phyloP scores from a whole-genome alignment of 306 rosid genomes.

The Acacia confusa region DNA sequence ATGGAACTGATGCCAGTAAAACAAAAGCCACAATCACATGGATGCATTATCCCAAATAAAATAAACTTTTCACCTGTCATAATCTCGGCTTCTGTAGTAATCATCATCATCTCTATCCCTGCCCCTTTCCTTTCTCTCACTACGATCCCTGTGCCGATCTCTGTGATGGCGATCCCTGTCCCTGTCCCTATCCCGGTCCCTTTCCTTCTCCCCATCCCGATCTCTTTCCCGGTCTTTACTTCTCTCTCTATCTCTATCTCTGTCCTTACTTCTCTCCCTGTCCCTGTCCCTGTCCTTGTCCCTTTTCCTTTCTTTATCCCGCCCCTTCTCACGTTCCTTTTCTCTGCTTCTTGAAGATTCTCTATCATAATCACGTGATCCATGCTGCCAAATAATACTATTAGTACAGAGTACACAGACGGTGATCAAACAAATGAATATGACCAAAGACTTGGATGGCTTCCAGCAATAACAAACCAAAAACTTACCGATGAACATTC shows the following conservation, averaged over 20 bases:
- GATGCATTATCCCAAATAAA: slow-evolving; percentile 3
- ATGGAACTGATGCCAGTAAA: background rate
- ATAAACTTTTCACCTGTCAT: slow-evolving; percentile 59
- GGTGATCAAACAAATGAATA: background rate
- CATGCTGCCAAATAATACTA: slow-evolving; percentile 53
- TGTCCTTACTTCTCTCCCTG: slow-evolving; percentile 25
- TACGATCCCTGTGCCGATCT: slow-evolving; percentile 70
- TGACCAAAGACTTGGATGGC: background rate
- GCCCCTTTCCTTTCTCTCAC: slow-evolving; percentile 76
- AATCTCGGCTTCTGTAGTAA: slow-evolving; percentile 61
- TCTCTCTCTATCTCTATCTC: slow-evolving; percentile 33
- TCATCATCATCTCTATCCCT: slow-evolving; percentile 84
- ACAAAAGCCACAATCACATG: background rate
- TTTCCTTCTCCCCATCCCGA: slow-evolving; percentile 49
- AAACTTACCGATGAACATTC: background rate
- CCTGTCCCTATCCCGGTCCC: slow-evolving; percentile 47
- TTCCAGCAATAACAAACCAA: background rate
- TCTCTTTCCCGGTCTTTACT: slow-evolving; percentile 48
- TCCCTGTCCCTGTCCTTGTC: slow-evolving; percentile 36
- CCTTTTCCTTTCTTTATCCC: slow-evolving; percentile 45
- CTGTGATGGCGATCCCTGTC: slow-evolving; percentile 67
- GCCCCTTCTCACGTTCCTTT: slow-evolving; percentile 80
- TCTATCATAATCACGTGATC: slow-evolving; percentile 79
- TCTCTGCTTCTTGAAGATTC: slow-evolving; percentile 88
- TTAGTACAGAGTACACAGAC: background rate